Evolutionary conservation across 2,329 filamentous ascomycete genomes (phyloP), one percentile per base, ranked within the genome.

Genomic region (Orbilia brochopaga): DNA sequence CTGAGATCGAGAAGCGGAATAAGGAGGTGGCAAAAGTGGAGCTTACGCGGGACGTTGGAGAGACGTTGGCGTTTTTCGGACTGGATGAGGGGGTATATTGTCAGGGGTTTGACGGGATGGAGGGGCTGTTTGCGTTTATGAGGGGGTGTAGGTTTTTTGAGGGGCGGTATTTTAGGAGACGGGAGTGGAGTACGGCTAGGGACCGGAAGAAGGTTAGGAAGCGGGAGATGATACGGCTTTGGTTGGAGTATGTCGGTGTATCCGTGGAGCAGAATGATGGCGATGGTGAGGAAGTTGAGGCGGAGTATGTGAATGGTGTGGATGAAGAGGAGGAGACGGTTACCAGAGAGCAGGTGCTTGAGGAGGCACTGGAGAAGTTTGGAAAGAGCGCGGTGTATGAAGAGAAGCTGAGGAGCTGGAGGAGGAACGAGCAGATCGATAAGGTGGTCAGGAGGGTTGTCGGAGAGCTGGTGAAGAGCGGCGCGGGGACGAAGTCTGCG

Each of bases 41-140:
- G 13, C 81, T 93, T 0, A 87, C 87, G 0, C 78, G 78, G 0
- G 82, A 88, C 10, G 86, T 89, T 0, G 74, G 74, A 0, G 76
- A 82, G 15, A 82, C 87, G 0, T 81, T 92, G 13, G 56, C 78
- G 0, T 91, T 93, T 75, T 82, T 92, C 0, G 87, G 86, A 0
- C 79, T 93, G 15, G 80, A 85, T 15, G 74, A 77, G 1, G 77
- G 79, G 4, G 78, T 73, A 10, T 90, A 85, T 81, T 79, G 82
- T 19, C 75, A 78, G 11, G 84, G 84, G 0, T 92, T 93, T 75
- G 63, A 73, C 0, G 81, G 79, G 0, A 79, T 83, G 1, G 77
- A 85, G 0, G 84, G 83, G 0, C 79, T 92, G 75, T 92, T 86
- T 77, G 80, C 83, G 17, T 92, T 88, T 80, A 82, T 83, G 0